A percentile compares a stretch with the other conserved stretches of the same genome.
Conservation (phyloP, 1,139 yeast species). For the Candida neerlandica region DNA sequence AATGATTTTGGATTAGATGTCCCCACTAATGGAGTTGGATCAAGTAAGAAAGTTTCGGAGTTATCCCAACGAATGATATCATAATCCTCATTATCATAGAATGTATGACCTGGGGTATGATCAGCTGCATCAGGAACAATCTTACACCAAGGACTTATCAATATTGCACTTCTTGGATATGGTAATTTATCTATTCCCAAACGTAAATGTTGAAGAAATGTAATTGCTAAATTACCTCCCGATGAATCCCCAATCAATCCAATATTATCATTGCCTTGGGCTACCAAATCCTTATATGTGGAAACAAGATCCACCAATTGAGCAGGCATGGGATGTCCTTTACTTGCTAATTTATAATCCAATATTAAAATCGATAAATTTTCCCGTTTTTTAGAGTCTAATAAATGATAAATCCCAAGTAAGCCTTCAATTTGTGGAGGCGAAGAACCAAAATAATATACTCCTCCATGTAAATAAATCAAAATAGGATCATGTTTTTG, state of each 20-base stretch:
- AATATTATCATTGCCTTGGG: conserved; percentile 31
- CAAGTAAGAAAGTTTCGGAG: conserved; percentile 8
- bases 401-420: conserved; percentile 30
- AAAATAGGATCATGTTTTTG: conserved; percentile 36
- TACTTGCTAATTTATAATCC: conserved; percentile 41
- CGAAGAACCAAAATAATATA: conserved; percentile 38
- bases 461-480: conserved; percentile 48
- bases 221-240: conserved; percentile 41
- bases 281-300: conserved; percentile 30
- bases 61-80: conserved; percentile 32
- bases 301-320: conserved; percentile 38
- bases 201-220: conserved; percentile 32
- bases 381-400: conserved; percentile 29
- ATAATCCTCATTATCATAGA: conserved; percentile 31
- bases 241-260: conserved; percentile 45
- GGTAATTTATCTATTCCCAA: conserved; percentile 16
- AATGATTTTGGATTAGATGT: conserved; percentile 12
- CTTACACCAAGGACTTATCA: conserved; percentile 47
- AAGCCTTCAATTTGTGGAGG: conserved; percentile 36
- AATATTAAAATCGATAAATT: conserved; percentile 35
- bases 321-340: conserved; percentile 35
- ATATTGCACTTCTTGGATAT: conserved; percentile 34
- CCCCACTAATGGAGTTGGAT: conserved; percentile 16
- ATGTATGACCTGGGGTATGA: conserved; percentile 33
- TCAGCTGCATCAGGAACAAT: conserved; percentile 17